These are phyloP conservation scores for Agrostemma githago DNA, from an alignment of 148 eudicot species.

Conservation along the genomic window DNA sequence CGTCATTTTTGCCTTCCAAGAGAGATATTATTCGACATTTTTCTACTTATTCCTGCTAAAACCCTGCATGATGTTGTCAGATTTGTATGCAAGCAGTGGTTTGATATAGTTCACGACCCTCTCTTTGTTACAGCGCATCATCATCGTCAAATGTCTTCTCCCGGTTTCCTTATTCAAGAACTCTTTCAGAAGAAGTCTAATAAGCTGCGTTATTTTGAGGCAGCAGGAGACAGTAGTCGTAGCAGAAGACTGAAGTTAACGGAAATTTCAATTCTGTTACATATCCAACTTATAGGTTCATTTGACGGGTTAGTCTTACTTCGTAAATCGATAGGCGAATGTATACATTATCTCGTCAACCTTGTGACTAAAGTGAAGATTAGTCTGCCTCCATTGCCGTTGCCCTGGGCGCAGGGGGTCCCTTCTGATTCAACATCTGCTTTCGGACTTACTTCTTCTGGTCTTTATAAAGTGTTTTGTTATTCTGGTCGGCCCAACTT, in stretches of 20 bases:
- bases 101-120: constrained; percentile 1
- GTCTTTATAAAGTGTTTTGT: constrained; percentile 14
- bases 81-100: too few relatives aligned
- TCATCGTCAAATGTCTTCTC: not conserved
- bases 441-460: constrained; percentile 2
- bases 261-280: constrained; percentile 4
- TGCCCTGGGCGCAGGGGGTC: not conserved
- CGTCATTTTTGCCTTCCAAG: too few relatives aligned
- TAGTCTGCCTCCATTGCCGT: constrained; percentile 14
- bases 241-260: not conserved
- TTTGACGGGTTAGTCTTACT: not conserved
- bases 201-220: not conserved
- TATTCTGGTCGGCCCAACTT: constrained; percentile 4
- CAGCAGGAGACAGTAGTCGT: not conserved
- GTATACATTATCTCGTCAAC: constrained; percentile 8
- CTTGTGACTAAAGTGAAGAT: constrained; percentile 8
- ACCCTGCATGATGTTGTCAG: too few relatives aligned
- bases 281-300: constrained; percentile 5
- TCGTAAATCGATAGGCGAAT: not conserved
- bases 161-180: constrained; percentile 3
- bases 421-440: not conserved
- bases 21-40: too few relatives aligned
- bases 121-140: not conserved
- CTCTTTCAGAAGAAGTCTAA: too few relatives aligned
- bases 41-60: too few relatives aligned